Conservation (phyloP, 2,329 filamentous ascomycete species). For the Aspergillus sp. region DNA sequence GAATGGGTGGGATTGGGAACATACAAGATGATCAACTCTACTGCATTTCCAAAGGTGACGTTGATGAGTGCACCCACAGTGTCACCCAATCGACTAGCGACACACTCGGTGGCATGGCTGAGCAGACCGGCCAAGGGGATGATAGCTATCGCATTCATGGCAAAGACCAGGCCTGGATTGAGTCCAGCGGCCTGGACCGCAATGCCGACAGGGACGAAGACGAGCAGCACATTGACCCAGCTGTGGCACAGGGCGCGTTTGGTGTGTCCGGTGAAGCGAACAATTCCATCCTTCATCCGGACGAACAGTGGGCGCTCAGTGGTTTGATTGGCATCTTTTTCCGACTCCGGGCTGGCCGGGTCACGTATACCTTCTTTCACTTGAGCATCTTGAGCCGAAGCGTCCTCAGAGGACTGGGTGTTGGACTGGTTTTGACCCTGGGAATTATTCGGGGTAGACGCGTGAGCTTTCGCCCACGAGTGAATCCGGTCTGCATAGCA, state of each 20-base stretch:
- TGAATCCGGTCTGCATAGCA: constrained; percentile 36
- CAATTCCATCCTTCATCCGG: constrained; percentile 34
- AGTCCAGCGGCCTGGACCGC: constrained; percentile 42
- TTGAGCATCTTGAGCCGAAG: constrained; percentile 29
- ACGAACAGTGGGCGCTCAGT: constrained; percentile 25
- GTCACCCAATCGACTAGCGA: constrained; percentile 71
- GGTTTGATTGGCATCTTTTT: constrained; percentile 19
- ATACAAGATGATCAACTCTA: constrained; percentile 74
- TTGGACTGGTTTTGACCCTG: constrained; percentile 2
- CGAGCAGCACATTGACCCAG: constrained; percentile 47
- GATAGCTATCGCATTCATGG: constrained; percentile 73
- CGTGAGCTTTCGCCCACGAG: constrained; percentile 46
- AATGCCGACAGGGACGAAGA: constrained; percentile 47
- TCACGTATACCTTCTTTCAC: constrained; percentile 27
- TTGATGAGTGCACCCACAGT: constrained; percentile 72
- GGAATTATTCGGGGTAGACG: constrained; percentile 24
- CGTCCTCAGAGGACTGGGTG: constrained; percentile 9
- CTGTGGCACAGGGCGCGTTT: constrained; percentile 39
- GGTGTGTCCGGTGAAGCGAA: constrained; percentile 37
- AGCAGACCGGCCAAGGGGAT: constrained; percentile 72
- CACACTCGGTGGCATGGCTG: constrained; percentile 73
- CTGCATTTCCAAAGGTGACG: constrained; percentile 76
- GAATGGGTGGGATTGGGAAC: constrained; percentile 31
- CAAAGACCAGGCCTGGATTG: constrained; percentile 66
- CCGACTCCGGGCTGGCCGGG: constrained; percentile 22